These are phyloP conservation scores for Papiliotrema nemorosa DNA, from an alignment of 1,284 basidiomycete species.

Conservation along the genomic window DNA sequence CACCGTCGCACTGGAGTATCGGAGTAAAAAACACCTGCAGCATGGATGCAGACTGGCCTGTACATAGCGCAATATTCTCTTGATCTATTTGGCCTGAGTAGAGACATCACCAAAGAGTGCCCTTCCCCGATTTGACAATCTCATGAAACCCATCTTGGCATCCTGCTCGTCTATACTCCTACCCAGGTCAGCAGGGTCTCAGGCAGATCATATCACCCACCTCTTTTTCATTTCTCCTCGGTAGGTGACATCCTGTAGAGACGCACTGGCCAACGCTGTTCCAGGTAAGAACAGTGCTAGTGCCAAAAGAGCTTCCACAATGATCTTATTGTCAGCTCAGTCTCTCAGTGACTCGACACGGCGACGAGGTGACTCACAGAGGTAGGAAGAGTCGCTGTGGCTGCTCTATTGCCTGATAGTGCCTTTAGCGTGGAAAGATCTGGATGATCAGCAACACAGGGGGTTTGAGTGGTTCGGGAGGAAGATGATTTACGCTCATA, in stretches of 20 bases:
- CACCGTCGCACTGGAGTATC: too few relatives aligned
- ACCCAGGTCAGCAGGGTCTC: background rate
- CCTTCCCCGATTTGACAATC: conserved; percentile 26
- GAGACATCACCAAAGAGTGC: conserved; percentile 37
- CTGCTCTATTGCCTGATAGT: conserved; percentile 21
- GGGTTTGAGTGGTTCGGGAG: background rate
- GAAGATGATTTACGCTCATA: conserved; percentile 42
- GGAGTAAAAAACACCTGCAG: too few relatives aligned
- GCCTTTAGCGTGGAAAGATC: conserved; percentile 48
- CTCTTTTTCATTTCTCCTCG: conserved; percentile 44
- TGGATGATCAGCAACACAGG: conserved; percentile 10
- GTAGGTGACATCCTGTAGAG: conserved; percentile 45
- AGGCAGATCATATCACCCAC: conserved; percentile 13
- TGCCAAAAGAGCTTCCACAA: conserved; percentile 41
- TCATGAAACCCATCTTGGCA: conserved; percentile 35
- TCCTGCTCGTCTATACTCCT: conserved; percentile 40
- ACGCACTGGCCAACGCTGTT: conserved; percentile 28
- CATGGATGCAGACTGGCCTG: too few relatives aligned
- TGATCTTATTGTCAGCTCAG: conserved; percentile 30
- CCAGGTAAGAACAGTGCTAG: conserved; percentile 42
- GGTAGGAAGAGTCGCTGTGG: conserved; percentile 27
- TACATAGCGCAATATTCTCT: background rate
- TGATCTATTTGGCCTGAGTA: background rate
- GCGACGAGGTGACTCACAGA: conserved; percentile 24
- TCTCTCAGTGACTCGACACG: background rate